These are phyloP conservation scores for Alternaria atra DNA, from an alignment of 2,329 filamentous ascomycete genomes.

Conservation along the genomic window DNA sequence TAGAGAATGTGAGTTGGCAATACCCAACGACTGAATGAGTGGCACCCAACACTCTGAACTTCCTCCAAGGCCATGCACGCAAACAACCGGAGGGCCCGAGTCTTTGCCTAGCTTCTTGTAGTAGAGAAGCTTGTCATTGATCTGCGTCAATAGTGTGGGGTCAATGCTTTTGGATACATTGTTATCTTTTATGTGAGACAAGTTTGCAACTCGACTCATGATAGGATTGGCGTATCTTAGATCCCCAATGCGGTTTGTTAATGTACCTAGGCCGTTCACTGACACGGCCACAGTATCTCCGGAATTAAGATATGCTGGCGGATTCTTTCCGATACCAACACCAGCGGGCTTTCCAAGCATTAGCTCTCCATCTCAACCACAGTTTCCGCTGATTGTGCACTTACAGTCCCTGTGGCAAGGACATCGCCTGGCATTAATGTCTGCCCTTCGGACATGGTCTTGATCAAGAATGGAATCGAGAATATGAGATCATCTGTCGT, in stretches of 20 bases:
- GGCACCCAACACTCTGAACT: slow-evolving; percentile 58
- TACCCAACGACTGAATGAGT: slow-evolving; percentile 51
- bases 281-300: slow-evolving; percentile 37
- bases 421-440: slow-evolving; percentile 58
- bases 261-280: slow-evolving; percentile 25
- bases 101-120: background rate
- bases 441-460: slow-evolving; percentile 57
- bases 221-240: background rate
- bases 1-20: slow-evolving; percentile 43
- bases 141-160: background rate
- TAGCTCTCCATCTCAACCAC: background rate
- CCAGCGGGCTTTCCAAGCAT: slow-evolving; percentile 43
- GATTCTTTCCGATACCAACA: slow-evolving; percentile 52
- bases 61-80: slow-evolving; percentile 65
- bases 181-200: background rate
- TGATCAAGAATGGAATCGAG: slow-evolving; percentile 55
- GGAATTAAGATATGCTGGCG: slow-evolving; percentile 42
- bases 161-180: background rate
- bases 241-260: background rate
- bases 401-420: slow-evolving; percentile 61
- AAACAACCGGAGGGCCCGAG: slow-evolving; percentile 53
- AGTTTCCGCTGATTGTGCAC: slow-evolving; percentile 28
- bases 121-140: background rate
- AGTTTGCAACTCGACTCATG: background rate
- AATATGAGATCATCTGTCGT: slow-evolving; percentile 59